Evolutionary conservation across 2,329 filamentous ascomycete species (phyloP), one percentile per base, ranked within the genome.

Genomic region (Ceratocystis eucalypticola): DNA sequence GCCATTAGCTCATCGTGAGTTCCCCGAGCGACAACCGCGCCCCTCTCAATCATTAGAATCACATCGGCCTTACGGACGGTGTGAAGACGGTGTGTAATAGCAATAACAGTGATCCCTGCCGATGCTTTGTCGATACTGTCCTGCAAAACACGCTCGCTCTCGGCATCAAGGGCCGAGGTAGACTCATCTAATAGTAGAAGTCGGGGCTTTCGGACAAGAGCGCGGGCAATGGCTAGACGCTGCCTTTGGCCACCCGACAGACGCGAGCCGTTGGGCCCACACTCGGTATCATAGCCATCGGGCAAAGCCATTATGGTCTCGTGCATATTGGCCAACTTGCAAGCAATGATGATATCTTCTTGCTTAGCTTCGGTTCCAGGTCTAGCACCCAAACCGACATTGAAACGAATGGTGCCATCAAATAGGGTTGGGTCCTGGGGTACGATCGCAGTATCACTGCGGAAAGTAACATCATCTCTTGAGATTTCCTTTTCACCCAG

Each of bases 191-290:
- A 79, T 48, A 96, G 82, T 20, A 95, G 75, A 1, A 95, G 79
- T 61, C 86, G 81, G 0, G 90, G 90, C 69, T 83, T 81, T 0
- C 89, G 82, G 2, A 91, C 81, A 2, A 93, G 78, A 0, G 89
- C 89, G 28, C 90, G 80, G 0, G 91, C 89, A 71, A 96, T 92
- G 0, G 86, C 85, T 15, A 95, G 75, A 0, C 89, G 82, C 74
- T 95, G 90, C 17, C 86, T 84, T 73, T 95, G 90, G 0, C 91
- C 91, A 1, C 89, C 90, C 0, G 88, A 91, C 2, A 95, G 75
- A 25, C 86, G 81, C 0, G 87, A 86, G 1, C 88, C 88, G 69
- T 88, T 86, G n/a, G 88, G 86, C 5, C 91, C 82, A 30, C 86
- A 79, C 68, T 82, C 80, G 0, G 86, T 89, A 12, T 86, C 75